These are phyloP conservation scores for Potentilla sterilis DNA, from an alignment of 306 rosid genomes.

Conservation along the genomic window DNA sequence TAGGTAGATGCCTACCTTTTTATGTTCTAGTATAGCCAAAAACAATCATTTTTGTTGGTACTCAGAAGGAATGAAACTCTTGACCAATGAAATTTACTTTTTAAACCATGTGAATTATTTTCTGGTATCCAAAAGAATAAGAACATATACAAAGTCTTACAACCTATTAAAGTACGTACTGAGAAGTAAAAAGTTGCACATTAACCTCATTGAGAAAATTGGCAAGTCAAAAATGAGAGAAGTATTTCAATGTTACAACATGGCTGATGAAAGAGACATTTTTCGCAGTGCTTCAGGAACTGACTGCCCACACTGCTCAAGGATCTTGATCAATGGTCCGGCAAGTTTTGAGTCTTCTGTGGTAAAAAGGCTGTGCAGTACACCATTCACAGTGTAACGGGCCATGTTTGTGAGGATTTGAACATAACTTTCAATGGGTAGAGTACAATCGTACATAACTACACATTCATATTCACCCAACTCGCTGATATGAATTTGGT, in stretches of 20 bases:
- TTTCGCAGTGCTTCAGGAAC: conserved; percentile 2
- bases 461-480: too few relatives aligned
- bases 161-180: neutral
- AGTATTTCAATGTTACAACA: conserved; percentile 34
- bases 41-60: neutral
- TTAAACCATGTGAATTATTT: neutral
- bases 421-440: too few relatives aligned
- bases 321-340: conserved; percentile 37
- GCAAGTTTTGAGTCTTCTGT: conserved; percentile 41
- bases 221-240: neutral
- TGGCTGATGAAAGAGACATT: conserved; percentile 35
- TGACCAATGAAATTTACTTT: neutral
- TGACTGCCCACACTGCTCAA: too few relatives aligned
- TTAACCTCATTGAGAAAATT: neutral
- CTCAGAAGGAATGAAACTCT: neutral
- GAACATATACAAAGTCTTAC: neutral
- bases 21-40: too few relatives aligned
- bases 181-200: neutral
- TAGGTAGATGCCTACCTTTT: too few relatives aligned
- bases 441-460: too few relatives aligned
- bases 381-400: too few relatives aligned
- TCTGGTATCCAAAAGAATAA: neutral
- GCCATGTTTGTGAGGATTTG: too few relatives aligned
- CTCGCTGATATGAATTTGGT: too few relatives aligned
- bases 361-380: conserved; percentile 17